These are phyloP conservation scores for Ettlia oleoabundans DNA, from an alignment of 139 green algal genomes.

Conservation along the genomic window DNA sequence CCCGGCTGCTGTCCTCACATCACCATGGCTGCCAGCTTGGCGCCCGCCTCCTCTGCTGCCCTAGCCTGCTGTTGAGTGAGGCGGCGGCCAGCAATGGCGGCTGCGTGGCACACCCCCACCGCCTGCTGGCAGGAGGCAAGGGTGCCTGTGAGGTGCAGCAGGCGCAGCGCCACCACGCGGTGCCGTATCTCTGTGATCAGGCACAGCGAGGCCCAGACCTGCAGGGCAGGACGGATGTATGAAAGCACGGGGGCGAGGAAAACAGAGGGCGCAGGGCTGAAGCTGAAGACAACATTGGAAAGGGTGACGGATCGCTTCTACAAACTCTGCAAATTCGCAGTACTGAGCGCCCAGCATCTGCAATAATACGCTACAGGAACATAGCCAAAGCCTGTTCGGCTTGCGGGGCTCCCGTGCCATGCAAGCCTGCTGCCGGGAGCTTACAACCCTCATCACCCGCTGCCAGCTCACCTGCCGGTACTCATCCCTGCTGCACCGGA, in stretches of 20 bases:
- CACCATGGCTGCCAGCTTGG: conserved; percentile 12
- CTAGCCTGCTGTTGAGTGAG: conserved; percentile 11
- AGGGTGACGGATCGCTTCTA: no score
- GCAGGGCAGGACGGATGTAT: background rate
- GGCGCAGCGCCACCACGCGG: conserved; percentile 29
- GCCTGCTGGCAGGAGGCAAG: conserved; percentile 27
- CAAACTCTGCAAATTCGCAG: no score
- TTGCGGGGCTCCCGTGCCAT: no score
- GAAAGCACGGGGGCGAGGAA: background rate
- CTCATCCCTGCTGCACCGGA: conserved; percentile 49
- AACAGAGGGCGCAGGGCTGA: no score
- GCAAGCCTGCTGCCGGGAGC: no score
- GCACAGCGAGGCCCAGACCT: conserved; percentile 46
- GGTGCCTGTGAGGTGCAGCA: conserved; percentile 49
- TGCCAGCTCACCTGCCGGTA: conserved; percentile 41
- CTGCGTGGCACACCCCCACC: conserved; percentile 2
- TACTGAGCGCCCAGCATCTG: no score
- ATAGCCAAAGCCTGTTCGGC: no score
- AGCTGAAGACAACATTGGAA: no score
- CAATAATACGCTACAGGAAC: no score
- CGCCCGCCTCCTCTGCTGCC: conserved; percentile 17
- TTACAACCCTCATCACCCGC: background rate
- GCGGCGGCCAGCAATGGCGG: background rate
- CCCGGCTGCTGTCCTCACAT: conserved; percentile 30
- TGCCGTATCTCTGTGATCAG: conserved; percentile 45